Base-by-base conservation (phyloP, 1,139 yeast genomes). In the Debaryomyces sp. region DNA sequence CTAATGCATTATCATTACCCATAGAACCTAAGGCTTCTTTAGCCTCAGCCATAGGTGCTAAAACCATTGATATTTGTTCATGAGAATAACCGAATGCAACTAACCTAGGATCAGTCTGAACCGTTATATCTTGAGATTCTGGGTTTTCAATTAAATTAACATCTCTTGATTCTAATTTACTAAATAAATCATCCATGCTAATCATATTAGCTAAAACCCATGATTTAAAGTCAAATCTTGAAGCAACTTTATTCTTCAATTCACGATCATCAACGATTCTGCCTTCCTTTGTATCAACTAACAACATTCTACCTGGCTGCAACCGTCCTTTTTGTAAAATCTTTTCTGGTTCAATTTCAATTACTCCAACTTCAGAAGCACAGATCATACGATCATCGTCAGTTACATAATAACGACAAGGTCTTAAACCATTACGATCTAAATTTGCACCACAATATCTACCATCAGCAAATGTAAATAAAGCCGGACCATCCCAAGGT, bases 401-500 rank as follows among this genome's bases (percentile, higher is more conserved):
- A 44, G 97, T 92, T 57, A 94, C 86, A 68, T 94, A 94, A 78
- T 89, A 94, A 70, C 99, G 90, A 76, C 99, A 94, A 42, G 99
- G 99, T 75, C 99, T 87, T 63, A 94, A 81, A 57, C 99, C 99
- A 67, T 94, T 94, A 75, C 99, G 84, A 73, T 94, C 99, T 60
- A 94, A 81, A 68, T 92, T 92, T 46, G 99, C 99, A 75, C 99
- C 99, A 74, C 97, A 90, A 79, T 89, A 94, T 63, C 98, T 82
- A 56, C 96, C 98, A 69, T 94, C 98, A 33, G 98, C 95, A 71
- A 94, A 94, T 32, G 96, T 91, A 76, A 94, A 89, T 60, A 94
- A 78, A 37, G 98, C 98, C 33, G 99, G 99, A 58, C 99, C 99
- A 73, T 94, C 99, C 99, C 99, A 94, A 18, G 99, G 98, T 75